Evolutionary conservation across 805 yeast species (phyloP), one percentile per base, ranked within the genome.

Genomic region (Metschnikowia lunata): DNA sequence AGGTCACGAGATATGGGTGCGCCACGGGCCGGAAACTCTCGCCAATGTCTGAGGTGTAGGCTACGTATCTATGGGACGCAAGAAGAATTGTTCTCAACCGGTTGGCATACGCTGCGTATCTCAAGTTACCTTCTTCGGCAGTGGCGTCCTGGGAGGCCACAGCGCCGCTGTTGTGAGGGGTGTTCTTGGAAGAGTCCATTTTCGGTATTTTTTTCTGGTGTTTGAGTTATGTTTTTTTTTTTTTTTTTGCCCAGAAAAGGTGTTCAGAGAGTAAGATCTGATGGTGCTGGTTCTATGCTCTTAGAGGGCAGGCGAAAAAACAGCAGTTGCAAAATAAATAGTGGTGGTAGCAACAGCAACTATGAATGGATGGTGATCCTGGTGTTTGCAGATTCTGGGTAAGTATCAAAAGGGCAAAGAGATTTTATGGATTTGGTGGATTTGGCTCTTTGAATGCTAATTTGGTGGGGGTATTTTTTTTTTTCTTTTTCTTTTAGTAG

Each of bases 11-110:
- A 30, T 54, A 51, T 1, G 90, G 89, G 55, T 80, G 83, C 4
- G 87, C 90, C 9, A 86, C 83, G 1, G 93, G 93, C 42, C 95
- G 73, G 66, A 86, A 87, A 9, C 90, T 83, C 59, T 86, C 95
- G 29, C 95, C 95, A 54, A 86, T 80, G 60, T 86, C 95, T 0
- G 90, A 83, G 2, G 95, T 85, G 63, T 87, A 86, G 1, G 95
- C 95, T 26, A 86, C 87, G 57, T 86, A 87, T 55, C 95, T 67
- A 59, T 84, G 91, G 12, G 90, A 78, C 6, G 93, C 88, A 40
- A 73, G 54, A 38, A 85, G 69, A 47, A 86, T 81, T 8, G 89
- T 84, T 60, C 89, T 70, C 37, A 84, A 58, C 56, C 95, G 67
- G 60, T 82, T 82, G 48, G 90, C 89, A 61, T 86, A 86, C 8